These are phyloP conservation scores for Chenopodium formosanum DNA, from an alignment of 148 eudicot genomes.

Conservation along the genomic window DNA sequence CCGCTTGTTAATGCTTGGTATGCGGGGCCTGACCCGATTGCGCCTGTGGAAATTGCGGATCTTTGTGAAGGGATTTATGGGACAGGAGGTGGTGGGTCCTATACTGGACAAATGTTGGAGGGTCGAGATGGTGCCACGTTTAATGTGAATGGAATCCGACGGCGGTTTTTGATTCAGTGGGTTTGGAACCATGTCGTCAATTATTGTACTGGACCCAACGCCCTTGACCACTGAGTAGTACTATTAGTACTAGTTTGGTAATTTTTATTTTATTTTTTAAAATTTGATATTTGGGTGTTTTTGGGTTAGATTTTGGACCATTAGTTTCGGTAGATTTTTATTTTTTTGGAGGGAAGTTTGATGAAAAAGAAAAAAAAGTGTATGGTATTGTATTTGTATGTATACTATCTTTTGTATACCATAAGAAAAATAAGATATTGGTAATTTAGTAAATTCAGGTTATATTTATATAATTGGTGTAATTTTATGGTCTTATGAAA, in stretches of 20 bases:
- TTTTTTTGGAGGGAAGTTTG: neutral
- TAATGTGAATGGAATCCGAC: constrained; percentile 70
- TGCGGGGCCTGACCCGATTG: constrained; percentile 77
- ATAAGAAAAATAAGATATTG: constrained; percentile 10
- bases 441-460: neutral
- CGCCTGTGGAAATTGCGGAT: constrained; percentile 90
- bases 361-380: neutral
- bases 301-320: neutral
- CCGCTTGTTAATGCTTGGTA: constrained; percentile 93
- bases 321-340: neutral
- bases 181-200: constrained; percentile 65
- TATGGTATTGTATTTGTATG: neutral
- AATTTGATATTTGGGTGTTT: neutral
- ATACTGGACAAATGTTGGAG: constrained; percentile 78
- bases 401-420: constrained; percentile 26
- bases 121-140: constrained; percentile 82
- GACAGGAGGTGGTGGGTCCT: constrained; percentile 88
- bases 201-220: constrained; percentile 83
- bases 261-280: neutral
- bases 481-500: no score
- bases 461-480: no score
- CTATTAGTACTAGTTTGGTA: neutral
- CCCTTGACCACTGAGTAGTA: constrained; percentile 42
- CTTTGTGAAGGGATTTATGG: constrained; percentile 94
- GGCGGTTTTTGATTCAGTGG: constrained; percentile 84